Evolutionary conservation across 345 rosid genomes (phyloP), one percentile per base, ranked within the genome.

Genomic region (Stellera chamaejasme): DNA sequence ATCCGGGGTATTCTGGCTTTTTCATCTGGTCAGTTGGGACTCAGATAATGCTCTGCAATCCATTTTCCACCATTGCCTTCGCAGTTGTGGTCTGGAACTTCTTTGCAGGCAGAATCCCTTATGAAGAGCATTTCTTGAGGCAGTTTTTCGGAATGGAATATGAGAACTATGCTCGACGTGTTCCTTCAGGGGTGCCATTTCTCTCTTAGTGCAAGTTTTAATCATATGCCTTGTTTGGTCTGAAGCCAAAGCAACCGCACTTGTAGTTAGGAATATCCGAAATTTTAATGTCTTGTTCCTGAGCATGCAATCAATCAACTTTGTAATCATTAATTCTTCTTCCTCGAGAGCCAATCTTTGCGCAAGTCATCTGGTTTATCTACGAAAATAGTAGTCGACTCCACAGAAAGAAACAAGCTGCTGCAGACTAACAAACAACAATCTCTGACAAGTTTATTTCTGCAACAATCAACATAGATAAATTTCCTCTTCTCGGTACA

Each of bases 31-130:
- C 88, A 27, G 86, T 78, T 3, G 89, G 87, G 39, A 80, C 89
- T n/a, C 92, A 82, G 66, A 73, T 84, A 59, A 84, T 83, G 95
- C 62, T 87, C 49, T 83, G 88, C 56, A 83, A 87, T 60, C 91
- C 91, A 16, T 2, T 83, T 42, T 83, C 91, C 3, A 65, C 71
- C 4, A 43, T 75, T 48, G 86, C 70, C 48, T 83, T 83, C 73
- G 75, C 86, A 14, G 53, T 70, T 50, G 82, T 79, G 42, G 83
- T 78, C 58, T 81, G 95, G 91, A 70, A 65, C 8, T 87, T 82
- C 75, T 87, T 84, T 60, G 71, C 79, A 6, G 56, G 69, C 32
- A 57, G 83, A 56, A 84, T 84, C 75, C 79, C 82, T 4, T 82
- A 75, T 5, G 91, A 87, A 54, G 95, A 84, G 63, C 77, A 59